Evolutionary conservation across 805 yeast genomes (phyloP).

Genomic region (Kazachstania africana): DNA sequence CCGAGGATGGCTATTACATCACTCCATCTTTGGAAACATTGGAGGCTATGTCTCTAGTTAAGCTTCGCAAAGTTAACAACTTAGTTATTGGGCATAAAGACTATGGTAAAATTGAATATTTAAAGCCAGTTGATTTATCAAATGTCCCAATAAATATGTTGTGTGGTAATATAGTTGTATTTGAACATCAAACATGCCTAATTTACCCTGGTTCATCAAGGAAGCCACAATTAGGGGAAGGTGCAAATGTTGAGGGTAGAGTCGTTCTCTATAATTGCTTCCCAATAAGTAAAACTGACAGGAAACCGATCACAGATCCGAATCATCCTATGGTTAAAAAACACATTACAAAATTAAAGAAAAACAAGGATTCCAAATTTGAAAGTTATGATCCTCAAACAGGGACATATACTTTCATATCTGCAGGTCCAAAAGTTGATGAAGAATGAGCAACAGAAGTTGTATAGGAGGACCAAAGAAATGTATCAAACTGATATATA

Average conservation of each 20-base stretch:
- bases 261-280: conserved; percentile 70
- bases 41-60: conserved; percentile 44
- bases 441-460: too few species aligned
- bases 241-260: conserved; percentile 65
- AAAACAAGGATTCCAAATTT: conserved; percentile 44
- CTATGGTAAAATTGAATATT: conserved; percentile 66
- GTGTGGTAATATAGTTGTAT: conserved; percentile 52
- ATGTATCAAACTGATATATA: too few species aligned
- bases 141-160: conserved; percentile 48
- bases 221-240: conserved; percentile 64
- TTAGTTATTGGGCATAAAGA: conserved; percentile 66
- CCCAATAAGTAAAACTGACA: conserved; percentile 64
- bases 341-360: conserved; percentile 59
- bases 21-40: conserved; percentile 65
- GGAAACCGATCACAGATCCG: conserved; percentile 65
- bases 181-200: conserved; percentile 47
- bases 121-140: conserved; percentile 75
- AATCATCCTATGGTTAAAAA: conserved; percentile 57
- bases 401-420: conserved; percentile 59
- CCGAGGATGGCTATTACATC: conserved; percentile 77
- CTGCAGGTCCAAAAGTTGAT: too few species aligned
- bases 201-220: conserved; percentile 57
- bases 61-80: conserved; percentile 49
- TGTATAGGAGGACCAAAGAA: too few species aligned
- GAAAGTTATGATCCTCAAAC: conserved; percentile 64